These are phyloP conservation scores for Kluyveromyces sp. DNA, from an alignment of 1,139 yeast species.

Conservation along the genomic window DNA sequence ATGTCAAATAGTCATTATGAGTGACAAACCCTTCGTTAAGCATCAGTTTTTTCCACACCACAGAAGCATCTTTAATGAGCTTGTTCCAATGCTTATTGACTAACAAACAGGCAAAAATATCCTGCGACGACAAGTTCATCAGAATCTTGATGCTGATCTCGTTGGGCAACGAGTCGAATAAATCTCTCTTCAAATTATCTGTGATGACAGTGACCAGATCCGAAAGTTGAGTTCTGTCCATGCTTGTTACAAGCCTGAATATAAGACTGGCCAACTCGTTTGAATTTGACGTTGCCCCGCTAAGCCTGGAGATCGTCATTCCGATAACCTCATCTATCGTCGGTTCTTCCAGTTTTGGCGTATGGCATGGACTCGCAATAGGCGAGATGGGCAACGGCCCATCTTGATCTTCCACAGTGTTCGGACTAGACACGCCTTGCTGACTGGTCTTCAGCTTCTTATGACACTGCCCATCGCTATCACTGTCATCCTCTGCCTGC, in stretches of 20 bases:
- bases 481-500: slow-evolving; percentile 1
- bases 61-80: slow-evolving; percentile 51
- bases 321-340: slow-evolving; percentile 2
- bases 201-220: slow-evolving; percentile 55
- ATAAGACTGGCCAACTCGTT: slow-evolving; percentile 33
- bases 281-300: slow-evolving; percentile 12
- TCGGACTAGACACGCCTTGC: slow-evolving; percentile 6
- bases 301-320: slow-evolving; percentile 6
- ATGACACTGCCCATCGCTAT: slow-evolving; percentile 1
- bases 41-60: slow-evolving; percentile 53
- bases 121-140: slow-evolving; percentile 53
- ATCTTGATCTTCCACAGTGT: slow-evolving; percentile 12
- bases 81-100: slow-evolving; percentile 69
- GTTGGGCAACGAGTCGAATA: slow-evolving; percentile 61
- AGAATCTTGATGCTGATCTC: slow-evolving; percentile 74
- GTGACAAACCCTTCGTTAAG: slow-evolving; percentile 47
- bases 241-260: slow-evolving; percentile 56
- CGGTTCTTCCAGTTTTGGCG: slow-evolving; percentile 10
- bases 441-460: slow-evolving; percentile 6
- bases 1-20: slow-evolving; percentile 23
- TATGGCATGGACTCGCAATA: slow-evolving; percentile 24
- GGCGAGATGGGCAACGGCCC: slow-evolving; percentile 28
- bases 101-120: slow-evolving; percentile 54
- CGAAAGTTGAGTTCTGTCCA: slow-evolving; percentile 64
- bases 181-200: slow-evolving; percentile 62